These are phyloP conservation scores for Coffea canephora DNA, from an alignment of 257 asterid species.

Conservation along the genomic window DNA sequence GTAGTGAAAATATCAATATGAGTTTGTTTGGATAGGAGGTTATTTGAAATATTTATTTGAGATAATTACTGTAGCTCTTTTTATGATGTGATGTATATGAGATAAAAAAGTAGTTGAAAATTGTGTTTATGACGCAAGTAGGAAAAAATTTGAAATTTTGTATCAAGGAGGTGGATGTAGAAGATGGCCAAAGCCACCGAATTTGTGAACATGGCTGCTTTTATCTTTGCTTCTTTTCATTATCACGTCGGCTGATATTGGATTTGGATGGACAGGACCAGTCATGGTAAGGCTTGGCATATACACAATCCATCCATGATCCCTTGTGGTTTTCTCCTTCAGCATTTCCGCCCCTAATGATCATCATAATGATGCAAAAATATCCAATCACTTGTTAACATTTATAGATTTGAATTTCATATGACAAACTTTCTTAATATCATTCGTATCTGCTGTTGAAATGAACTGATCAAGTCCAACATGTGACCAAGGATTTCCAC, in stretches of 20 bases:
- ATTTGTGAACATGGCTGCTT: conserved; percentile 11
- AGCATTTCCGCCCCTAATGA: neutral
- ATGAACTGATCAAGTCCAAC: neutral
- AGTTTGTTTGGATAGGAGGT: too few relatives aligned
- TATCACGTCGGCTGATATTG: conserved; percentile 20
- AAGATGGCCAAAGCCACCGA: conserved; percentile 32
- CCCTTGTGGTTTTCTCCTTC: neutral
- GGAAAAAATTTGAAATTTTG: too few relatives aligned
- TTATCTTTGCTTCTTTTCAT: conserved; percentile 20
- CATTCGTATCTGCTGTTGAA: neutral
- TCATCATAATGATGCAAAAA: too few relatives aligned
- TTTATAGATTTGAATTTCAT: neutral
- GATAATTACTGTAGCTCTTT: too few relatives aligned
- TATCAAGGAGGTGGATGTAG: too few relatives aligned
- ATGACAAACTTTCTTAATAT: neutral
- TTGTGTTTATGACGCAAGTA: too few relatives aligned
- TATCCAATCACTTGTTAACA: neutral
- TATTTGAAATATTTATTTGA: too few relatives aligned
- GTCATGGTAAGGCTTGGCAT: conserved; percentile 14
- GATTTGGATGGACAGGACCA: neutral
- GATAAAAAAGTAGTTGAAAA: too few relatives aligned
- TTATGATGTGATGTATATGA: too few relatives aligned
- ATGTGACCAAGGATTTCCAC: conserved; percentile 19
- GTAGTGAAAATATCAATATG: too few relatives aligned
- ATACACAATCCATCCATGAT: neutral